Percentiles rank a stretch among this genome's conserved stretches.
Conservation (phyloP, 164 flowering plant genomes). For the Akebia trifoliata region DNA sequence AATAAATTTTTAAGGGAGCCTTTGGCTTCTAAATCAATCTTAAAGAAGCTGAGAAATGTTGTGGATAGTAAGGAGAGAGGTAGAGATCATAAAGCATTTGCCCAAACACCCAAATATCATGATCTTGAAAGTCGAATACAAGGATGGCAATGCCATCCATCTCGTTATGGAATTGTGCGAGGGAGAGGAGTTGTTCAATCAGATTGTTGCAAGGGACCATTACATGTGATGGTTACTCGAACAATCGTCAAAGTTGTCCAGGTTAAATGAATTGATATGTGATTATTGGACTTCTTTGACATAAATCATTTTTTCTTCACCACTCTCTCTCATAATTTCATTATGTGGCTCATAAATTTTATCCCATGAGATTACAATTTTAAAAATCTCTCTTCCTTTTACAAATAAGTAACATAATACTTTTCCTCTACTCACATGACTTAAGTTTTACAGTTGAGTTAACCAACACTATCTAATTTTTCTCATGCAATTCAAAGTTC, state of each 20-base stretch:
- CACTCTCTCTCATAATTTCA: too few species aligned
- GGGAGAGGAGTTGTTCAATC: conserved; percentile 85
- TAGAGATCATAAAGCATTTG: conserved; percentile 76
- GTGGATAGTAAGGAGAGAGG: conserved; percentile 85
- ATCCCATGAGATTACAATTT: too few species aligned
- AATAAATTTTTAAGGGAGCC: conserved; percentile 45
- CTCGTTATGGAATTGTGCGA: conserved; percentile 90
- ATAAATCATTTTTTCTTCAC: too few species aligned
- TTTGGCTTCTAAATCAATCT: conserved; percentile 78
- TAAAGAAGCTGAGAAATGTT: conserved; percentile 70
- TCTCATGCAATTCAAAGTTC: too few species aligned
- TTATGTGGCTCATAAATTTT: too few species aligned
- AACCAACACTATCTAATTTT: too few species aligned
- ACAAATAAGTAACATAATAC: too few species aligned
- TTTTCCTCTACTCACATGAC: too few species aligned
- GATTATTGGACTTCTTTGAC: too few species aligned
- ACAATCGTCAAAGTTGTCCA: conserved; percentile 87
- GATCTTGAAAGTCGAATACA: conserved; percentile 67
- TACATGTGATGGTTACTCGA: conserved; percentile 68
- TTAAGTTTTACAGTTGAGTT: too few species aligned
- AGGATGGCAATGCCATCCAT: conserved; percentile 80
- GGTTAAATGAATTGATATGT: too few species aligned
- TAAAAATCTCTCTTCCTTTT: too few species aligned
- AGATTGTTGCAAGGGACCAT: conserved; percentile 82
- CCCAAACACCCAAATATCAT: conserved; percentile 74